Evolutionary conservation across 306 rosid genomes (phyloP).

Genomic region (Elaeagnus macrophylla): DNA sequence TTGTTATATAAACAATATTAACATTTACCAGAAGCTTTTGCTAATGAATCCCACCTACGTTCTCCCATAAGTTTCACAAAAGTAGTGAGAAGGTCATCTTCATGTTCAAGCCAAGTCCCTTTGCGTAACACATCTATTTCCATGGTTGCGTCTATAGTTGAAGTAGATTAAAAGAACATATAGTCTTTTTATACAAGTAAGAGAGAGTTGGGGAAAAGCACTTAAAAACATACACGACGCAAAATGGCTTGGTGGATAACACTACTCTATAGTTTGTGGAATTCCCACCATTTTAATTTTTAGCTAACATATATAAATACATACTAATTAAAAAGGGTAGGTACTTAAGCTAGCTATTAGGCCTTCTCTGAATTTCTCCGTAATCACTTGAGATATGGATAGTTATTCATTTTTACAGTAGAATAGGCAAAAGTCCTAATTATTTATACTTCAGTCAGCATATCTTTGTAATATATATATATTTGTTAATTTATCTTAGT

Average conservation of each 20-base stretch:
- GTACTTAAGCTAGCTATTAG: conserved; percentile 17
- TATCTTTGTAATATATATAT: no score
- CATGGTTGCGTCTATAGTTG: conserved; percentile 19
- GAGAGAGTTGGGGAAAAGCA: conserved; percentile 16
- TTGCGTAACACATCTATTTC: conserved; percentile 36
- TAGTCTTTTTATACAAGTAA: conserved; percentile 9
- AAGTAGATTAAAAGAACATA: conserved; percentile 7
- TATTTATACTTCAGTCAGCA: no score
- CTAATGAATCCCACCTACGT: conserved; percentile 61
- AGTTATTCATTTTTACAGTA: no score
- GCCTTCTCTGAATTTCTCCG: conserved; percentile 14
- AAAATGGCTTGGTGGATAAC: conserved; percentile 26
- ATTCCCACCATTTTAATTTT: conserved; percentile 33
- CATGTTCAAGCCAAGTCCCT: conserved; percentile 66
- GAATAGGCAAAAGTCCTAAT: no score
- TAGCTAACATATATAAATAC: conserved; percentile 24
- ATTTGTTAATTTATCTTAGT: no score
- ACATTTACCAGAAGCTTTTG: conserved; percentile 52
- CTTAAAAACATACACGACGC: conserved; percentile 24
- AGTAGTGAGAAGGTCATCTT: conserved; percentile 50
- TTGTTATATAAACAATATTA: no score
- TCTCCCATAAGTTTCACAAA: conserved; percentile 46
- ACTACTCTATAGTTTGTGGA: conserved; percentile 36
- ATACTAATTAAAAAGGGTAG: conserved; percentile 2
- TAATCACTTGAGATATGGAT: conserved; percentile 18